These are phyloP conservation scores for Solanum medicagineum DNA, from an alignment of 257 asterid genomes.

Conservation along the genomic window DNA sequence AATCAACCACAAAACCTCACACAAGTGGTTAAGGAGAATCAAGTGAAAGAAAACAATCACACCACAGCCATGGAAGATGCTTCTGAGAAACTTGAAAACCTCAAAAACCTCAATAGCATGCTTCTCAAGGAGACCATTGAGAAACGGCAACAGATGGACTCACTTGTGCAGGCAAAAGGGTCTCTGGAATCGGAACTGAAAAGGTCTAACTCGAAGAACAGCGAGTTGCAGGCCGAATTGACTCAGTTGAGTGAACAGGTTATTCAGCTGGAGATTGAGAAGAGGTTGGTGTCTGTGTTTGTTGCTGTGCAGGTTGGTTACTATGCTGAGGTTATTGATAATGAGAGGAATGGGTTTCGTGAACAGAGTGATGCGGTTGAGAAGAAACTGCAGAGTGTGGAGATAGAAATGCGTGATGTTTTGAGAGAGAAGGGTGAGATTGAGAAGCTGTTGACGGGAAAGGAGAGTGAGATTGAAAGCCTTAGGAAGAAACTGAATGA, in stretches of 20 bases:
- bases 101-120: slow-evolving; percentile 49
- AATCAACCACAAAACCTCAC: slow-evolving; percentile 6
- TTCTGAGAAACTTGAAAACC: slow-evolving; percentile 33
- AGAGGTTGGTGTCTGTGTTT: slow-evolving; percentile 35
- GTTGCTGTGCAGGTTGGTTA: slow-evolving; percentile 28
- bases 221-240: slow-evolving; percentile 29
- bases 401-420: slow-evolving; percentile 25
- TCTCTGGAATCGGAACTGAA: slow-evolving; percentile 36
- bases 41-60: neutral
- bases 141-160: slow-evolving; percentile 57
- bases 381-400: slow-evolving; percentile 23
- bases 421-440: slow-evolving; percentile 23
- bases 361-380: neutral
- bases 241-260: slow-evolving; percentile 29
- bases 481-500: slow-evolving; percentile 26
- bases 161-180: slow-evolving; percentile 30
- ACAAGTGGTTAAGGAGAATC: slow-evolving; percentile 9
- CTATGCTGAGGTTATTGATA: slow-evolving; percentile 20
- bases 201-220: slow-evolving; percentile 39
- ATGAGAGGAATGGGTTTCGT: slow-evolving; percentile 8
- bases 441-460: slow-evolving; percentile 12
- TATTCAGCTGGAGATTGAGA: slow-evolving; percentile 41
- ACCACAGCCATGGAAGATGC: slow-evolving; percentile 25
- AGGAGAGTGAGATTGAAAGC: slow-evolving; percentile 24
- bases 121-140: slow-evolving; percentile 56